Evolutionary conservation across 2,329 filamentous ascomycete species (phyloP).

Genomic region (Grosmannia serpens): DNA sequence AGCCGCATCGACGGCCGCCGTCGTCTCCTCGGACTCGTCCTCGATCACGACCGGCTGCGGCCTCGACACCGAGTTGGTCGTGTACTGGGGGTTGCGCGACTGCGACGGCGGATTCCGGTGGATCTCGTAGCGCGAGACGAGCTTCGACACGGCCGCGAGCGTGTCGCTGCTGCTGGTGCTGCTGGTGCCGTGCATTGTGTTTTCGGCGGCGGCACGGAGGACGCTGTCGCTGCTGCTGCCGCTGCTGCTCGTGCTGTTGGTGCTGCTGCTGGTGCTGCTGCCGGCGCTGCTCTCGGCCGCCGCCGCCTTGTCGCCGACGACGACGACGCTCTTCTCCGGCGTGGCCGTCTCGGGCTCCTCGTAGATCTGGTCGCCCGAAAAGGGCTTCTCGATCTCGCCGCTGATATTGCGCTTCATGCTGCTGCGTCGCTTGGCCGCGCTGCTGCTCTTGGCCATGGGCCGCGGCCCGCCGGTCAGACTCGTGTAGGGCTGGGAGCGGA

Average conservation of each 20-base stretch:
- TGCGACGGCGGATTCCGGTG: conserved; percentile 75
- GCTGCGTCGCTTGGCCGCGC: conserved; percentile 37
- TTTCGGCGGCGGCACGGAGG: conserved; percentile 48
- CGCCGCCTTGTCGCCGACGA: neutral
- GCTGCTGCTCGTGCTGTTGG: conserved; percentile 3
- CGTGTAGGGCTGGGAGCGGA: conserved; percentile 27
- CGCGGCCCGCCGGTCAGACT: conserved; percentile 22
- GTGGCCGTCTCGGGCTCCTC: conserved; percentile 62
- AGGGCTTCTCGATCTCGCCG: conserved; percentile 53
- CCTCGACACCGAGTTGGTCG: conserved; percentile 41
- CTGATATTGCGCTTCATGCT: conserved; percentile 60
- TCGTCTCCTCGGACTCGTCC: neutral
- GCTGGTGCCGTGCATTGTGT: conserved; percentile 42
- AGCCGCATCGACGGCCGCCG: too few species aligned
- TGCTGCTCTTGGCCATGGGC: conserved; percentile 14
- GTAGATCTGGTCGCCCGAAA: conserved; percentile 73
- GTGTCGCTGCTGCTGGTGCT: conserved; percentile 28
- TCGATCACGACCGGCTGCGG: neutral
- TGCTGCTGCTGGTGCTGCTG: conserved; percentile 20
- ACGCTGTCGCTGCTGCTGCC: conserved; percentile 23
- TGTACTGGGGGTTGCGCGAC: conserved; percentile 72
- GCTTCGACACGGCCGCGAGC: conserved; percentile 19
- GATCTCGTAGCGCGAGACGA: conserved; percentile 47
- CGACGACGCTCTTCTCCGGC: conserved; percentile 10
- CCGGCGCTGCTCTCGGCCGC: neutral